Evolutionary conservation across 2,329 filamentous ascomycete genomes (phyloP).

Genomic region (Stachybotrys echinatus): DNA sequence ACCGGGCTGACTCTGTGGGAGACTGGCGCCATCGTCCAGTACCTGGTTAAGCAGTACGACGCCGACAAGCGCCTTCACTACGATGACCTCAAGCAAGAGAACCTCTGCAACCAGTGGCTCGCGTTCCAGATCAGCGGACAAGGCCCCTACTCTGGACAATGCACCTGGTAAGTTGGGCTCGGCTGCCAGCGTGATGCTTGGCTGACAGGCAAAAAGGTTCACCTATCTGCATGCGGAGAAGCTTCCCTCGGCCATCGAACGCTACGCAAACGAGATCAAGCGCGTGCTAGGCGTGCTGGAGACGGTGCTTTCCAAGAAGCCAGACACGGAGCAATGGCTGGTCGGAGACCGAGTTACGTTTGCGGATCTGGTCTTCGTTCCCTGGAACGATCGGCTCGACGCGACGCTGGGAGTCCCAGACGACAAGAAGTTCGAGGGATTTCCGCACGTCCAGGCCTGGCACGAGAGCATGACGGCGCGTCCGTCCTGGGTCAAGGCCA

Average conservation of each 20-base stretch:
- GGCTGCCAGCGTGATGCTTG: no score
- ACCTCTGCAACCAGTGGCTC: conserved; percentile 10
- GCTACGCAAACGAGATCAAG: conserved; percentile 18
- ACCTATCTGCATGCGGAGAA: conserved; percentile 8
- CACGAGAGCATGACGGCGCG: conserved; percentile 2
- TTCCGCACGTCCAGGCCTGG: conserved; percentile 3
- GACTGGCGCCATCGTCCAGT: conserved; percentile 13
- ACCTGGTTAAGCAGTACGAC: conserved; percentile 14
- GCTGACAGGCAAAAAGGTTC: conserved; percentile 3
- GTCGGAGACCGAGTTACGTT: conserved; percentile 6
- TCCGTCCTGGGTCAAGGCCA: conserved; percentile 1
- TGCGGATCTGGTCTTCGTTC: conserved; percentile 5
- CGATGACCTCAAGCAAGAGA: background rate
- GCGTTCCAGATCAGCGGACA: conserved; percentile 20
- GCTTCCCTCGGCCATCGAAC: conserved; percentile 16
- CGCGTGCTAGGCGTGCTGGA: conserved; percentile 16
- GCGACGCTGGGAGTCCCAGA: background rate
- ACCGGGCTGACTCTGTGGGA: conserved; percentile 13
- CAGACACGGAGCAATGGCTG: conserved; percentile 1
- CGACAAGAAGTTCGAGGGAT: conserved; percentile 1
- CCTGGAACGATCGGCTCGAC: conserved; percentile 4
- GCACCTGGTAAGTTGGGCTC: conserved; percentile 9
- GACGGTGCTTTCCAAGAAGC: conserved; percentile 5
- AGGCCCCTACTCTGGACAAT: conserved; percentile 22
- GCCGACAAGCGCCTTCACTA: conserved; percentile 8